A percentile compares a stretch with the other conserved stretches of the same genome.
phyloP scores from a whole-genome alignment of 345 rosid species.

The Boechera retrofracta region DNA sequence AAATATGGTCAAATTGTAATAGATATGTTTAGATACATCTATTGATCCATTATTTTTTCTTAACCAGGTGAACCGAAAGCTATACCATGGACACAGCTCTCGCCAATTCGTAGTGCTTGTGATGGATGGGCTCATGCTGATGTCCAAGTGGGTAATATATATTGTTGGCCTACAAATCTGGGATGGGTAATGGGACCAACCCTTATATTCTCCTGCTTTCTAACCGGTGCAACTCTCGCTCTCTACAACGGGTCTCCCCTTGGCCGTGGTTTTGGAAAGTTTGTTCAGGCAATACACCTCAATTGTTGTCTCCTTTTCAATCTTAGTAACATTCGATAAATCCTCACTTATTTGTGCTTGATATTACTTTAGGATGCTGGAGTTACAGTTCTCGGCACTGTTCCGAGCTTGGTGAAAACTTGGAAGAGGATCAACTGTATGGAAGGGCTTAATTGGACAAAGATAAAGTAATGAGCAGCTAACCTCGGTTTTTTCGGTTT shows the following conservation, averaged over 20 bases:
- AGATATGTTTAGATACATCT: constrained; percentile 1
- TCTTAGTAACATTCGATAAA: background rate
- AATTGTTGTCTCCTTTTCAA: constrained; percentile 12
- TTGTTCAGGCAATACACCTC: constrained; percentile 64
- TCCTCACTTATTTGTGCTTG: background rate
- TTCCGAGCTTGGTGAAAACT: constrained; percentile 86
- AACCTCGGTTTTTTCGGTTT: background rate
- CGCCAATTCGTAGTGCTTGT: constrained; percentile 67
- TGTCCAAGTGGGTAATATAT: constrained; percentile 58
- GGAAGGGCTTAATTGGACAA: constrained; percentile 83
- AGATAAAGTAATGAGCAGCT: constrained; percentile 57
- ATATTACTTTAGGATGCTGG: constrained; percentile 71
- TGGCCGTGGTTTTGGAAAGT: constrained; percentile 79
- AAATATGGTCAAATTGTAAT: background rate
- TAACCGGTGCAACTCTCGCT: constrained; percentile 82
- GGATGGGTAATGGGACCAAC: constrained; percentile 97
- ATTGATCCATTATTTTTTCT: constrained; percentile 6
- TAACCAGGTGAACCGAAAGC: constrained; percentile 93
- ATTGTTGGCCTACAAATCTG: constrained; percentile 95
- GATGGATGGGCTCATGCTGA: constrained; percentile 76
- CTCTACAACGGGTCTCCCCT: constrained; percentile 93
- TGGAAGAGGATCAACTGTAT: constrained; percentile 75
- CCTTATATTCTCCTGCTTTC: constrained; percentile 64
- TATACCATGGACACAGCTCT: constrained; percentile 86
- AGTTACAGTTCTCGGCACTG: constrained; percentile 84